phyloP scores from a whole-genome alignment of 2,329 filamentous ascomycete genomes.

The Aspergillus neotritici region DNA sequence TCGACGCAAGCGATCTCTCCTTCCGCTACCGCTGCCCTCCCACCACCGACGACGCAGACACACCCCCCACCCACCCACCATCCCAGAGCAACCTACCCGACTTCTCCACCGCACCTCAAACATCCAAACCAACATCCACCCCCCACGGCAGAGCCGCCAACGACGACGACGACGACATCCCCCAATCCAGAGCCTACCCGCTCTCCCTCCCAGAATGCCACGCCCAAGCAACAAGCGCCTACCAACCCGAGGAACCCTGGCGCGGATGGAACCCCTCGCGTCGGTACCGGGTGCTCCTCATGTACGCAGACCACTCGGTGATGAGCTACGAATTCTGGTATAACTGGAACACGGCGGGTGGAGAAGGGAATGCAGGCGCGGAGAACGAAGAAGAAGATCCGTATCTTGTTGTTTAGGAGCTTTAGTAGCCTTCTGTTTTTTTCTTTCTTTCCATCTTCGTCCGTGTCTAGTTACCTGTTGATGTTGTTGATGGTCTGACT shows the following conservation, averaged over 20 bases:
- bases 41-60: constrained; percentile 1
- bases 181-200: neutral
- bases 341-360: constrained; percentile 26
- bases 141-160: constrained; percentile 5
- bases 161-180: too few species aligned
- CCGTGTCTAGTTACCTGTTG: too few species aligned
- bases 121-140: neutral
- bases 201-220: constrained; percentile 32
- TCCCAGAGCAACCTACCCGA: neutral
- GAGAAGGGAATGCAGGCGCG: constrained; percentile 4
- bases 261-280: constrained; percentile 38
- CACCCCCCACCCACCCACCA: neutral
- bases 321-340: constrained; percentile 56
- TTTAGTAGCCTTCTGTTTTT: too few species aligned
- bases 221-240: constrained; percentile 26
- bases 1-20: constrained; percentile 13
- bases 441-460: neutral
- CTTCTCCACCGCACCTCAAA: neutral
- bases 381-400: constrained; percentile 4
- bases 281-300: constrained; percentile 50
- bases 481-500: too few species aligned
- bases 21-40: constrained; percentile 18
- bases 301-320: constrained; percentile 52
- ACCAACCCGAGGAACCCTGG: constrained; percentile 35
- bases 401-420: constrained; percentile 10